These are phyloP conservation scores for Hypoxylon sp. DNA, from an alignment of 2,329 filamentous ascomycete genomes.

Conservation along the genomic window DNA sequence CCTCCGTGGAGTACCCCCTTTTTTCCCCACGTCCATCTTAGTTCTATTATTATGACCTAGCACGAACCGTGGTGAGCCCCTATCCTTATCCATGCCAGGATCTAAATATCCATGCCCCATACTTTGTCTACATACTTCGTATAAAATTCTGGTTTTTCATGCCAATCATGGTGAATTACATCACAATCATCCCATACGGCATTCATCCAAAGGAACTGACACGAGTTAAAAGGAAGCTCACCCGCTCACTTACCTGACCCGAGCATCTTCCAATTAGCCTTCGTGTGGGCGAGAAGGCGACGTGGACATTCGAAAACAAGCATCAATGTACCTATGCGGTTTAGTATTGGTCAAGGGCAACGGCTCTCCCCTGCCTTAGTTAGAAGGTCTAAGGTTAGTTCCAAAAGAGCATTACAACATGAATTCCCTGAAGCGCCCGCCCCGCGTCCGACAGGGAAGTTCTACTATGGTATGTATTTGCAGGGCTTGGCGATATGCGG, in stretches of 20 bases:
- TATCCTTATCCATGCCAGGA: constrained; percentile 30
- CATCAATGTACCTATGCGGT: neutral
- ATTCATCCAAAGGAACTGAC: neutral
- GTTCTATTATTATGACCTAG: constrained; percentile 32
- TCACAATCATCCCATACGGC: constrained; percentile 6
- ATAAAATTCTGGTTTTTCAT: constrained; percentile 10
- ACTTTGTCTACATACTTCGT: constrained; percentile 30
- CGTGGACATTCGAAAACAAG: neutral
- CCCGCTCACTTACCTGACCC: neutral
- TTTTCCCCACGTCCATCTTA: constrained; percentile 40
- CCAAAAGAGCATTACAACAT: constrained; percentile 17
- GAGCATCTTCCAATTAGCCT: neutral
- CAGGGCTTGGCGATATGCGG: constrained; percentile 37
- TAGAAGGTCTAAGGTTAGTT: constrained; percentile 22
- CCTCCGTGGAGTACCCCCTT: constrained; percentile 35
- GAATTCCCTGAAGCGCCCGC: constrained; percentile 18
- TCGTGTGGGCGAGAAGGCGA: neutral
- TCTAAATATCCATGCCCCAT: constrained; percentile 19
- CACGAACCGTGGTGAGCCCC: constrained; percentile 29
- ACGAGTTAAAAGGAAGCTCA: constrained; percentile 1
- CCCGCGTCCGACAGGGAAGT: constrained; percentile 31
- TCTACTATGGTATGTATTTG: constrained; percentile 25
- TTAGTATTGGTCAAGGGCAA: constrained; percentile 3
- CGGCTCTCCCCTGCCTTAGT: constrained; percentile 28
- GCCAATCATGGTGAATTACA: constrained; percentile 19